Evolutionary conservation across 78 protist species (phyloP).

Genomic region (Guillardia theta): DNA sequence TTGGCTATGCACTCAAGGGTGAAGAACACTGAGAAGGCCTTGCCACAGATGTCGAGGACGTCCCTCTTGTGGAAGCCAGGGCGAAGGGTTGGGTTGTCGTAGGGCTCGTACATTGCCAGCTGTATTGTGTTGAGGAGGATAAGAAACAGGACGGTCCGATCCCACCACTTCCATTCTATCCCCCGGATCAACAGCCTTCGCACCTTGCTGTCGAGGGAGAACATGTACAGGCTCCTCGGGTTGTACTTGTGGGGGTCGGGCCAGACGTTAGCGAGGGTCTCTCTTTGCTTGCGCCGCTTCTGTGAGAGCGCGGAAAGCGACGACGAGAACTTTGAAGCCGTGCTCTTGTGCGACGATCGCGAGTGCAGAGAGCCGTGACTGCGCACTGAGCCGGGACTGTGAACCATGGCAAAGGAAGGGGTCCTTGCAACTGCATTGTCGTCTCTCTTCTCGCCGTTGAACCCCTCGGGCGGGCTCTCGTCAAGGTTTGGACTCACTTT

Average conservation of each 20-base stretch:
- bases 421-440: too few relatives aligned
- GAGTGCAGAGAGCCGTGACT: too few relatives aligned
- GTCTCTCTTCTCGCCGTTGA: too few relatives aligned
- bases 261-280: too few relatives aligned
- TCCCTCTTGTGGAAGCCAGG: background rate
- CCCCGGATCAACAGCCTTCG: background rate
- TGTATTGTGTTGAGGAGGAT: background rate
- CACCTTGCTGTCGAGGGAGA: background rate
- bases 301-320: too few relatives aligned
- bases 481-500: too few relatives aligned
- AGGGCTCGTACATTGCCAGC: background rate
- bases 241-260: background rate
- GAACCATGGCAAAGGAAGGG: too few relatives aligned
- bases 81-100: background rate
- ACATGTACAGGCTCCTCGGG: background rate
- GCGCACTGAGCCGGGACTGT: too few relatives aligned
- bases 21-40: background rate
- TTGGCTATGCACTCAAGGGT: background rate
- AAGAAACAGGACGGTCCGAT: background rate
- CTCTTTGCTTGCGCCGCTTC: too few relatives aligned
- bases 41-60: background rate
- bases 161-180: background rate
- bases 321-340: too few relatives aligned
- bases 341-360: too few relatives aligned
- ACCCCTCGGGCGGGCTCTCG: too few relatives aligned